Conservation (phyloP, 345 rosid species). For the Alliaria petiolata region DNA sequence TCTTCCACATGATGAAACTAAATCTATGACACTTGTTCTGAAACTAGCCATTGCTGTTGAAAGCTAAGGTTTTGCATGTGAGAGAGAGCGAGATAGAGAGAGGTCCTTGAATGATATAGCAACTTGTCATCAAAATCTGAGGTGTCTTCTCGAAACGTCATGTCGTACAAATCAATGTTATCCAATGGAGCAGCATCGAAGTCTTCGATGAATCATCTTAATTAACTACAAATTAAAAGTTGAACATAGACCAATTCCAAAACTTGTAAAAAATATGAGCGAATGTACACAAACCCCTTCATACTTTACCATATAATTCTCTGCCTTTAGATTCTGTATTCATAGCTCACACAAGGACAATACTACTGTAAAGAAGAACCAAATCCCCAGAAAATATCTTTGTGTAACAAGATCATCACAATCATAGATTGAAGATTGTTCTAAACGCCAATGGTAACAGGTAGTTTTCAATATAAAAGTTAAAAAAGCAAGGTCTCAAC, state of each 20-base stretch:
- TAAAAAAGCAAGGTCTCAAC: background rate
- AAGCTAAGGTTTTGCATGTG: background rate
- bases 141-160: constrained; percentile 51
- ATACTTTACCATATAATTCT: constrained; percentile 51
- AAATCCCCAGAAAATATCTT: background rate
- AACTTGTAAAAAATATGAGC: background rate
- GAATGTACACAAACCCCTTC: constrained; percentile 40
- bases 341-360: constrained; percentile 34
- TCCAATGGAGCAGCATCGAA: constrained; percentile 45
- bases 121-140: constrained; percentile 39
- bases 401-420: background rate
- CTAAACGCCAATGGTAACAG: background rate
- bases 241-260: background rate
- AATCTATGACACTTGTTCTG: background rate
- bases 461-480: background rate
- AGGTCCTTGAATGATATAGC: constrained; percentile 67
- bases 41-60: constrained; percentile 8
- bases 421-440: background rate
- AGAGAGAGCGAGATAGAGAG: constrained; percentile 4
- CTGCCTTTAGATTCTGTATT: constrained; percentile 47
- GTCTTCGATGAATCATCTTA: constrained; percentile 37
- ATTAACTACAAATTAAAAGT: constrained; percentile 33
- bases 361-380: constrained; percentile 2
- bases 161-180: constrained; percentile 57
- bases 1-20: background rate